Evolutionary conservation across 129 eudicot genomes (phyloP), one percentile per base, ranked within the genome.

Genomic region (Tagetes erecta): DNA sequence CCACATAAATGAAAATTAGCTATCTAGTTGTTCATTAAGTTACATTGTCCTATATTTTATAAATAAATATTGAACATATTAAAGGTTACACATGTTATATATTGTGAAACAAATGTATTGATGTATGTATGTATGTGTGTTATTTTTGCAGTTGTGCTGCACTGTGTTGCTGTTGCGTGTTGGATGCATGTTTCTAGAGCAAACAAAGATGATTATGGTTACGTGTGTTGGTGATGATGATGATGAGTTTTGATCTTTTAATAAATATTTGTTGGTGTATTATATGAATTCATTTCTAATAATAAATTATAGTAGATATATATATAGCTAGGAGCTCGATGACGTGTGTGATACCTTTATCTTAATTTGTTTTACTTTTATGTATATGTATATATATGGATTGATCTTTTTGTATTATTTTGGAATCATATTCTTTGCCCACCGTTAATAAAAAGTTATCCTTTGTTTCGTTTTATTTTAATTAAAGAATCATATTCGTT

Each of bases 81-180:
- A 20, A 20, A 20, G 27, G 27, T 20, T 20, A 20, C 27, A 20
- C 27, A 20, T 20, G 27, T 20, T 20, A n/a, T n/a, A n/a, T n/a
- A 20, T 20, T 20, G 27, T 20, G 27, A 20, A 20, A 44, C 49
- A 44, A 56, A 34, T 64, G 37, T 31, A 68, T 39, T 45, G n/a
- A 41, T 55, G 13, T 57, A 3, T 56, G 13, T 57, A 3, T 56
- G 11, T 65, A 31, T 76, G 42, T 74, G 30, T 47, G 11, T 71
- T 39, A 33, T 70, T 0, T 5, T 73, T 67, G 68, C 84, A 78
- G 87, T 76, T 74, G 83, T 66, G 82, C 89, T 40, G 95, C 85
- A 52, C 67, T 80, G 4, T 87, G 93, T 78, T 87, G 89, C 80
- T 85, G 89, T 65, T 85, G 91, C 69, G 74, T 83, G 77, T 80